Base-by-base conservation (phyloP, 176 grass and related monocot species). In the Chrysopogon serrulatus region DNA sequence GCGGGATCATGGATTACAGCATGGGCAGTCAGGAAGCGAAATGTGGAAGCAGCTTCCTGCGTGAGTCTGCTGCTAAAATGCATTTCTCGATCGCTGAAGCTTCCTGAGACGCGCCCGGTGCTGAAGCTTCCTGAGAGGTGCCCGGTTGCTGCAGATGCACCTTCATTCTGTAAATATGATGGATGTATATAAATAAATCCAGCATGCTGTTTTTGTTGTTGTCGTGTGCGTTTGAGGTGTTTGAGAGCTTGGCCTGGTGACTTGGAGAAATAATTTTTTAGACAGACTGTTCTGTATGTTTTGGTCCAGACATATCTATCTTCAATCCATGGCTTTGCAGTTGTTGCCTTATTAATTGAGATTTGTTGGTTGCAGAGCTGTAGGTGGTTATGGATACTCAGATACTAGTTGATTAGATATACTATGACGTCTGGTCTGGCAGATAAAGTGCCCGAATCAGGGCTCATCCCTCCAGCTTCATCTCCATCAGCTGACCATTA, bases 31-130 rank as follows among this genome's bases (percentile, higher is more conserved):
- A 90, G 77, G 93, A 95, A 69, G 44, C 59, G 18, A 92, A 92
- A 77, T 90, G 93, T 14, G 82, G 93, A 86, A 90, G 87, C 85
- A 92, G 75, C 79, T 92, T 95, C 71, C 60, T 95, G 49, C 77
- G 76, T 19, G 82, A 95, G 69, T 74, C 89, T 5, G 68, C 68
- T 34, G 64, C 85, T 8, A 86, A 88, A 60, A 82, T 92, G 81
- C 87, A 92, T 78, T 90, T 95, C 65, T 92, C 90, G 1, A 84
- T 64, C 0, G 87, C 87, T 2, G 87, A 95, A 71, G 93, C 87
- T 33, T 92, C 90, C 30, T 92, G 74, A 92, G 70, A 47, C 30
- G 36, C 26, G 34, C 27, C 23, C 23, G 33, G 21, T 4, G 87
- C 87, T 2, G 87, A 95, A 71, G 93, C 87, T 33, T 92, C 90